Evolutionary conservation across 1,139 yeast species (phyloP).

Genomic region (Hansenula lynferdii): DNA sequence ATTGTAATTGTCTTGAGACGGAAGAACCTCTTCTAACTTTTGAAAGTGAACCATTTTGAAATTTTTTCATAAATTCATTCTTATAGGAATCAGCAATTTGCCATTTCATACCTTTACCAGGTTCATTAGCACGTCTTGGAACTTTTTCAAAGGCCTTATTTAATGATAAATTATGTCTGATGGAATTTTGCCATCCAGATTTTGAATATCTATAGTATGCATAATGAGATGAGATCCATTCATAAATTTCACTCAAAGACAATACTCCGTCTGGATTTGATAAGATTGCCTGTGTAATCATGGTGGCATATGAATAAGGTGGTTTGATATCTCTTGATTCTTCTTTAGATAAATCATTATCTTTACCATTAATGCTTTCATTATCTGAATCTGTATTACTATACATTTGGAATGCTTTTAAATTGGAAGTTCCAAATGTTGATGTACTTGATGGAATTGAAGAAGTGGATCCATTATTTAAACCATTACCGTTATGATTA

Average conservation of each 20-base stretch:
- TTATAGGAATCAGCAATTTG: conserved; percentile 83
- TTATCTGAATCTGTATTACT: conserved; percentile 29
- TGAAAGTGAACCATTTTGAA: conserved; percentile 67
- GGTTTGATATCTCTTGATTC: conserved; percentile 93
- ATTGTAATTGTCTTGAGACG: conserved; percentile 71
- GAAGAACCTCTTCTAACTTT: conserved; percentile 77
- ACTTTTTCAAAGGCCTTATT: conserved; percentile 92
- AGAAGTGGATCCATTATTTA: not conserved
- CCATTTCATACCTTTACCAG: conserved; percentile 99
- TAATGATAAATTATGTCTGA: conserved; percentile 77
- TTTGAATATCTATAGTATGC: conserved; percentile 89
- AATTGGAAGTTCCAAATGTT: conserved; percentile 1
- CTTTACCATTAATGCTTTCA: conserved; percentile 6
- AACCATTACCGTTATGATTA: conserved; percentile 5
- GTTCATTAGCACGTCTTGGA: conserved; percentile 91
- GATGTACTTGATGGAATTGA: conserved; percentile 3
- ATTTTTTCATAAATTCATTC: conserved; percentile 76
- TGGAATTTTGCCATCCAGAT: conserved; percentile 95
- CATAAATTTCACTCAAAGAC: conserved; percentile 86
- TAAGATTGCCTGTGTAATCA: conserved; percentile 95
- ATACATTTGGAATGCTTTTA: conserved; percentile 52
- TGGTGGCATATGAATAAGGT: conserved; percentile 94
- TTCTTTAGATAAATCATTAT: conserved; percentile 60
- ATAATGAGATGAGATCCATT: conserved; percentile 82
- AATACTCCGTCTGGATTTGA: conserved; percentile 84